These are phyloP conservation scores for Nyctanthes arbortristis DNA, from an alignment of 257 asterid species.

Conservation along the genomic window DNA sequence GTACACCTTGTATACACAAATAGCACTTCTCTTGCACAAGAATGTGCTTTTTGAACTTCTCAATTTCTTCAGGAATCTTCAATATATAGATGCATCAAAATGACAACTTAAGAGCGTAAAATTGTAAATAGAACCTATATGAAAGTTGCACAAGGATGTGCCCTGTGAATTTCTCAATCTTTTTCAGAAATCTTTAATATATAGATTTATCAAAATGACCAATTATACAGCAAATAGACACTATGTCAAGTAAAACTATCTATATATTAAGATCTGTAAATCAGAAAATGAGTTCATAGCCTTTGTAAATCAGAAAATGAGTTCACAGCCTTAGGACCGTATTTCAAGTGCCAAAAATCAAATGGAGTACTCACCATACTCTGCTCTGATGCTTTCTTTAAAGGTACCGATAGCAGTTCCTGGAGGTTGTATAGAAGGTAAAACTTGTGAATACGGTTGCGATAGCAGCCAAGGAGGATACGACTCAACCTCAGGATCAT, in stretches of 20 bases:
- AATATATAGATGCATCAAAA: too few relatives aligned
- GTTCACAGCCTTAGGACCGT: not conserved
- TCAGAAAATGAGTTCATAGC: not conserved
- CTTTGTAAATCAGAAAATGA: not conserved
- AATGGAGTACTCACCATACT: slow-evolving; percentile 48
- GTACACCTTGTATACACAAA: too few relatives aligned
- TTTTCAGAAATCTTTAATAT: not conserved
- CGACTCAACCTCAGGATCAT: slow-evolving; percentile 80
- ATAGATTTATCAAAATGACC: not conserved
- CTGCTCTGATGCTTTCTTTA: slow-evolving; percentile 56
- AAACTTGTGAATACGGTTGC: slow-evolving; percentile 65
- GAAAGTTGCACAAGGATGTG: not conserved
- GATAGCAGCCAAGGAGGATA: slow-evolving; percentile 77
- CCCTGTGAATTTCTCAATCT: not conserved
- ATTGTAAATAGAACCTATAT: too few relatives aligned
- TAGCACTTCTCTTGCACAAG: too few relatives aligned
- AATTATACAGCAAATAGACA: not conserved
- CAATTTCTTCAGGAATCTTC: too few relatives aligned
- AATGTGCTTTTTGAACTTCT: too few relatives aligned
- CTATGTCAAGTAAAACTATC: not conserved
- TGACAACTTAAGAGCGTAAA: too few relatives aligned
- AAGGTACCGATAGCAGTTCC: slow-evolving; percentile 68
- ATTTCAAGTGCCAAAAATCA: not conserved
- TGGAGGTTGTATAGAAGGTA: slow-evolving; percentile 81
- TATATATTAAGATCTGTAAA: not conserved